A percentile compares a stretch with the other conserved stretches of the same genome.
Evolutionary conservation across 148 eudicot genomes (phyloP).

Genomic region (Silene uniflora): DNA sequence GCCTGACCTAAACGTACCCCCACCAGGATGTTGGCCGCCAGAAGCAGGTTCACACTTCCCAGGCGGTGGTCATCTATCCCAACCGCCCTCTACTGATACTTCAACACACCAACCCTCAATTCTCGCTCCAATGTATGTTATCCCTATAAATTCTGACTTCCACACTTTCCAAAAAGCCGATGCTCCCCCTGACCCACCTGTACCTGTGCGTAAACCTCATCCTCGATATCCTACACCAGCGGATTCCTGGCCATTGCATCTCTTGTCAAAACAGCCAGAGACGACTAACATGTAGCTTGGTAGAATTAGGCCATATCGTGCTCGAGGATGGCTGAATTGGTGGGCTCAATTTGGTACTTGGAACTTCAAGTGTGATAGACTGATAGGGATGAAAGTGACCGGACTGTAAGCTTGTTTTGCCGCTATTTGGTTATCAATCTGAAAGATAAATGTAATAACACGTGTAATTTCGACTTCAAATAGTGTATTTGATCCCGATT

Average conservation of each 20-base stretch:
- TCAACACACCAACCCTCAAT: slow-evolving; percentile 35
- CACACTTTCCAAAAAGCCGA: slow-evolving; percentile 33
- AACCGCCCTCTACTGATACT: slow-evolving; percentile 25
- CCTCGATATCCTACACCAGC: slow-evolving; percentile 68
- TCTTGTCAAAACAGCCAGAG: slow-evolving; percentile 47
- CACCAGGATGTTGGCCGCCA: slow-evolving; percentile 30
- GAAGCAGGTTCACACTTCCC: no score
- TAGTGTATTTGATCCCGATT: background rate
- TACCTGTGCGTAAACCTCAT: slow-evolving; percentile 69
- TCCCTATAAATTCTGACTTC: slow-evolving; percentile 44
- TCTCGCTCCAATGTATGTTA: slow-evolving; percentile 50
- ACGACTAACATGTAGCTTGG: slow-evolving; percentile 1
- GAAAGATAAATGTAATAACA: background rate
- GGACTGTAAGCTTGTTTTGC: background rate
- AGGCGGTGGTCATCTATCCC: slow-evolving; percentile 12
- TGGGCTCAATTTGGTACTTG: no score
- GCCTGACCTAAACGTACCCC: slow-evolving; percentile 31
- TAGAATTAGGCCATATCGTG: background rate
- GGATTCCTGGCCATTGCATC: slow-evolving; percentile 74
- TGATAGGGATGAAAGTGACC: background rate
- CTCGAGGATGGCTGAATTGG: background rate
- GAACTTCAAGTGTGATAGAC: no score
- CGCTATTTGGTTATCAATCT: no score
- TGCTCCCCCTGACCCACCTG: slow-evolving; percentile 24
- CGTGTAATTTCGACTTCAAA: background rate